A percentile compares a stretch with the other conserved stretches of the same genome.
Conservation (phyloP, 2,329 filamentous ascomycete genomes). For the Dryadomyces quercivorus region DNA sequence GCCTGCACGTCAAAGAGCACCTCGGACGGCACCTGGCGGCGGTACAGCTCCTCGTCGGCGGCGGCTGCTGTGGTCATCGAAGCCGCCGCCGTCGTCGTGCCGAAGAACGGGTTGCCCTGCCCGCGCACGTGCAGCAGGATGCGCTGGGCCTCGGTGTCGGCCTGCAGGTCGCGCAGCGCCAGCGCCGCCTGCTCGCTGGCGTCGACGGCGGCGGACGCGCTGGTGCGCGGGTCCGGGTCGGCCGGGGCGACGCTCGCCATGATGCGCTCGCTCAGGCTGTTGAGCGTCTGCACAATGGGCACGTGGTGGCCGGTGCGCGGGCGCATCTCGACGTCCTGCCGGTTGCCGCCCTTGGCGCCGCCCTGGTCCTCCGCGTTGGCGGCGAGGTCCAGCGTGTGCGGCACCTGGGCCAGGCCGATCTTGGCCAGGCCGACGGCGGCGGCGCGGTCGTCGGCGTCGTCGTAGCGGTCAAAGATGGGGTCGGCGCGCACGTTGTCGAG, state of each 20-base stretch:
- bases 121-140: conserved; percentile 82
- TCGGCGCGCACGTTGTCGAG: conserved; percentile 67
- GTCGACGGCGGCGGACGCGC: conserved; percentile 55
- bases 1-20: conserved; percentile 53
- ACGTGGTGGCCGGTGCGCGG: conserved; percentile 55
- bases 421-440: conserved; percentile 40
- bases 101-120: conserved; percentile 70
- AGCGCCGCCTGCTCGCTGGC: conserved; percentile 65
- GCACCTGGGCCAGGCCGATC: conserved; percentile 54
- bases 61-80: conserved; percentile 36
- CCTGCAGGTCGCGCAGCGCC: conserved; percentile 67
- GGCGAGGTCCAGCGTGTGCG: conserved; percentile 82
- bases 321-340: conserved; percentile 82
- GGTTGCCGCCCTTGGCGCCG: conserved; percentile 67
- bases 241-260: conserved; percentile 75
- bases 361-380: conserved; percentile 94
- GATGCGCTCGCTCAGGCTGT: conserved; percentile 85
- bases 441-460: conserved; percentile 56
- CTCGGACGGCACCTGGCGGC: conserved; percentile 55
- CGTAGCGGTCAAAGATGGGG: conserved; percentile 69
- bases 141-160: conserved; percentile 59
- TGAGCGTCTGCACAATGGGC: conserved; percentile 79
- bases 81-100: conserved; percentile 35
- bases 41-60: conserved; percentile 40
- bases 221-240: conserved; percentile 54